Evolutionary conservation across 2,329 filamentous ascomycete genomes (phyloP), one percentile per base, ranked within the genome.

Genomic region (Fusarium zealandicum): DNA sequence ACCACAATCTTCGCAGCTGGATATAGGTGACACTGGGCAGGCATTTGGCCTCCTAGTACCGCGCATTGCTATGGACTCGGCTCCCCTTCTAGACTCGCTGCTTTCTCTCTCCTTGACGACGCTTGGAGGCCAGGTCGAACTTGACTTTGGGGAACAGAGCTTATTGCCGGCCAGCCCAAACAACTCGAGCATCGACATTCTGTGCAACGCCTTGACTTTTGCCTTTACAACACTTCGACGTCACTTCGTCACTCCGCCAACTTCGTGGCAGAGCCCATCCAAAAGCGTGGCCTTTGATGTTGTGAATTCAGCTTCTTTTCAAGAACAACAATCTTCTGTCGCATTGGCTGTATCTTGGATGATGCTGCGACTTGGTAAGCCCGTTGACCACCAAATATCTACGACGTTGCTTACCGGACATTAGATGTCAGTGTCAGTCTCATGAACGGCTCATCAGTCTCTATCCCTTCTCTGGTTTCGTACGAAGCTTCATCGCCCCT

Each of bases 1-100:
- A 65, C n/a, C 7, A 13, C 12, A 5, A 16, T 14, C 12, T 30
- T 31, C 5, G 1, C 5, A 78, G 77, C 68, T 79, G 18, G 77
- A 79, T 49, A 73, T 78, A 5, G 76, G 71, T 36, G 77, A 79
- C 33, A 59, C 73, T 27, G 66, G 66, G 1, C 76, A 76, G 39
- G 69, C 72, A 0, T 79, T 79, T 55, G 76, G 77, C 1, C 71
- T 78, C 8, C 54, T 70, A 10, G 69, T 73, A 1, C 65, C 74
- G 1, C 64, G 68, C 9, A 53, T 75, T 10, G 66, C 70, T 6
- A 60, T 67, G 39, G 55, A 64, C 28, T 70, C 67, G 0, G 47
- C 54, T 6, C 31, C 54, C 0, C 57, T 72, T 6, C 60, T 70
- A 13, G 64, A 68, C 27, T 61, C 69, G 1, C 47, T 74, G 1